Base-by-base conservation (phyloP, 2,329 filamentous ascomycete species). In the Alternaria sp. region DNA sequence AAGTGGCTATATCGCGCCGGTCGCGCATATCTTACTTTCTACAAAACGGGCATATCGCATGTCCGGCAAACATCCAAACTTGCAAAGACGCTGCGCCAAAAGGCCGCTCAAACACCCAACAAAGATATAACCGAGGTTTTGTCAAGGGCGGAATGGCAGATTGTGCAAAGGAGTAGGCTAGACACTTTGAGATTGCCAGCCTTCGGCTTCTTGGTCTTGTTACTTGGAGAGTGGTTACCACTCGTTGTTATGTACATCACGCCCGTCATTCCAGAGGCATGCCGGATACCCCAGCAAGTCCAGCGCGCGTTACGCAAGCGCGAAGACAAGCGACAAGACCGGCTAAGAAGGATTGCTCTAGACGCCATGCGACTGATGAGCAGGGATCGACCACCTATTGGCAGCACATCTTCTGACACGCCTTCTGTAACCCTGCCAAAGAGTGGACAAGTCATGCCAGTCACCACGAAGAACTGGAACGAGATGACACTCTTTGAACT, bases 201-300 rank as follows among this genome's bases (percentile, higher is more conserved):
- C 1, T 97, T 99, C 77, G 89, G 84, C 0, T 65, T 97, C 4
- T 82, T 97, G 53, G 84, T 97, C 7, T 73, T 95, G 1, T 66
- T 97, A 15, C 92, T 91, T 76, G 95, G 93, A 25, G 95, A 98
- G 80, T 90, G 97, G 81, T 92, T 94, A 2, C 93, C 94, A 0
- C 75, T 98, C 6, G 81, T 96, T 6, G 90, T 97, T 1, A 82
- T 93, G 7, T 86, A 89, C 30, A 82, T 97, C 25, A 86, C 86
- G 0, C 89, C 89, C 19, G 83, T 93, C 21, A 91, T 97, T 25
- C 95, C 95, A 0, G 88, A 88, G 70, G 91, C 93, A 0, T 97
- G 95, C 79, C 88, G 93, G 11, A 91, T 97, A 62, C 95, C 95
- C 0, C 83, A 82, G 43, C 95, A 97, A 81, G 82, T 92, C 7